Evolutionary conservation across 2,329 filamentous ascomycete genomes (phyloP).

Genomic region (Botrytis fragariae): DNA sequence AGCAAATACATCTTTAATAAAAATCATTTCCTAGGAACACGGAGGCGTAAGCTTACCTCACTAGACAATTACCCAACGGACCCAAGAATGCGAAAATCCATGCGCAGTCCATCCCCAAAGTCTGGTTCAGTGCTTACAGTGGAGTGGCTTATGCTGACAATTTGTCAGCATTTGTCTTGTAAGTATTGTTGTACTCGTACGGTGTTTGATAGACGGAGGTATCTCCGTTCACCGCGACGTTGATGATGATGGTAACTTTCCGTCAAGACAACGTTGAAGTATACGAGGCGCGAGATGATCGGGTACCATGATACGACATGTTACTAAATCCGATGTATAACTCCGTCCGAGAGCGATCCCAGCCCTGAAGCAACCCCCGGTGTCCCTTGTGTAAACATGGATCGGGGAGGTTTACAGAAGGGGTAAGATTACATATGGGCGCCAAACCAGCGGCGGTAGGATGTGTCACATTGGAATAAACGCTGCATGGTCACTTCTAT

Average conservation of each 20-base stretch:
- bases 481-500: neutral
- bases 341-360: neutral
- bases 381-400: neutral
- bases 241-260: neutral
- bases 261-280: neutral
- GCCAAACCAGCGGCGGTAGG: neutral
- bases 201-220: neutral
- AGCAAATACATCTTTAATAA: neutral
- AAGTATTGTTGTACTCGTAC: neutral
- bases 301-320: neutral
- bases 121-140: neutral
- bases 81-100: neutral
- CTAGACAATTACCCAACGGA: neutral
- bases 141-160: neutral
- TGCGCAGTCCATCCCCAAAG: neutral
- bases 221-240: neutral
- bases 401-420: neutral
- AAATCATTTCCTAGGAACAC: neutral
- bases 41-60: neutral
- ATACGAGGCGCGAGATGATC: neutral
- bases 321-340: neutral
- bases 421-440: neutral
- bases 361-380: neutral
- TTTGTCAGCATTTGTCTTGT: neutral
- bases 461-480: conserved; percentile 5